Base-by-base conservation (phyloP, 1,284 basidiomycete genomes). In the Cutaneotrichosporon dermatis region DNA sequence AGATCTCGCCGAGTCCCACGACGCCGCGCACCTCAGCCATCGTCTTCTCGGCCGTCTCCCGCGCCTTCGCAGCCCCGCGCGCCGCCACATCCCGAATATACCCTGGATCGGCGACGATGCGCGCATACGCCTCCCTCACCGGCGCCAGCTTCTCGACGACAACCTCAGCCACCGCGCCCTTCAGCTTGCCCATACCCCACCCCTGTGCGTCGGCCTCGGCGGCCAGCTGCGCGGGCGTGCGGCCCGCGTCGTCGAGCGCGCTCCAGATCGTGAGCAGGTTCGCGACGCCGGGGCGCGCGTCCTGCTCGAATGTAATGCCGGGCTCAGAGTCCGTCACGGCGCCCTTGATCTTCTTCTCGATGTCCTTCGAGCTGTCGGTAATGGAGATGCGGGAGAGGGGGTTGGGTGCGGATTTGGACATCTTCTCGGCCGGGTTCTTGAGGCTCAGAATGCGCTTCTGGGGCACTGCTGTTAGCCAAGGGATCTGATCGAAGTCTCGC, bases 401-500 rank as follows among this genome's bases (percentile, higher is more conserved):
- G 70, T 90, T 86, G 0, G 87, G 88, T 0, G 90, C 83, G 0
- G 94, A 97, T 76, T 97, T 97, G 44, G 92, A 96, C 94, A 98
- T 98, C 77, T 97, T 98, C 9, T 87, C 83, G 0, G 81, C 80
- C 0, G 93, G 90, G 73, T 95, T 89, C 58, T 86, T 86, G 12
- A 98, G 84, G 3, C 91, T 94, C 7, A 95, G 83, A 13, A 80
- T 81, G 54, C 90, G 84, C 72, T 84, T 85, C 2, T 86, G 86
- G 0, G 86, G 83, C 0, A 91, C 92, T 94, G 65, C 25, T 25
- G 25, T 25, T 25, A 40, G 54, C 25, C 25, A n/a, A n/a, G n/a
- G n/a, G n/a, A n/a, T n/a, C n/a, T n/a, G n/a, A n/a, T n/a, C 25
- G 25, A 25, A 25, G 2, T 25, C 25, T 25, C n/a, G n/a, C n/a